Percentiles rank a stretch among this genome's conserved stretches.
Evolutionary conservation across 2,329 filamentous ascomycete genomes (phyloP).

Genomic region (Sporothrix mexicana): DNA sequence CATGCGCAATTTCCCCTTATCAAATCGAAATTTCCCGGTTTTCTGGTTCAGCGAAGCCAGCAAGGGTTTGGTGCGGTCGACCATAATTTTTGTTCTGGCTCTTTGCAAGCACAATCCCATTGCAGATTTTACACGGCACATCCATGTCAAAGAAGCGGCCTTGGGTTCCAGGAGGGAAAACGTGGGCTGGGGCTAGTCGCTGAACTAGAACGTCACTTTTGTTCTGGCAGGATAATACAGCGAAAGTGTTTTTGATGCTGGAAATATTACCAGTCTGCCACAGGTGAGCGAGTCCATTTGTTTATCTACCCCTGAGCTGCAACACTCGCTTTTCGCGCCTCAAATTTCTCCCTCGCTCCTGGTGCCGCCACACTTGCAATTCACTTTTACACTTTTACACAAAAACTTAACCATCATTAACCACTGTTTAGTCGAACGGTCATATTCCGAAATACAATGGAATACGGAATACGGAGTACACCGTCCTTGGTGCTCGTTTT

Average conservation of each 20-base stretch:
- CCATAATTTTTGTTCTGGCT: conserved; percentile 15
- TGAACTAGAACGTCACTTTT: conserved; percentile 17
- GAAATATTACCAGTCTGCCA: neutral
- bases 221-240: neutral
- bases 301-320: conserved; percentile 8
- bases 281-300: conserved; percentile 1
- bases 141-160: conserved; percentile 18
- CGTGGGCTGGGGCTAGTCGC: conserved; percentile 22
- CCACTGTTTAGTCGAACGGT: no score
- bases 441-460: no score
- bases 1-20: conserved; percentile 25
- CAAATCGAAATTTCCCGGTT: conserved; percentile 7
- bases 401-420: no score
- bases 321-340: no score
- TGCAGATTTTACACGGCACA: conserved; percentile 28
- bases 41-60: conserved; percentile 26
- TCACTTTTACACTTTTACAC: no score
- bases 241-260: neutral
- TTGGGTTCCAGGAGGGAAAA: conserved; percentile 1
- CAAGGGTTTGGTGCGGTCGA: conserved; percentile 12
- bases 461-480: no score
- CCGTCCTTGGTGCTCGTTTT: no score
- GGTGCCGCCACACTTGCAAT: no score
- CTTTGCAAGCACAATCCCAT: neutral
- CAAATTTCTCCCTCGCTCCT: no score